Conservation (phyloP, 2,329 filamentous ascomycete genomes). For the Biscogniauxia sp. region DNA sequence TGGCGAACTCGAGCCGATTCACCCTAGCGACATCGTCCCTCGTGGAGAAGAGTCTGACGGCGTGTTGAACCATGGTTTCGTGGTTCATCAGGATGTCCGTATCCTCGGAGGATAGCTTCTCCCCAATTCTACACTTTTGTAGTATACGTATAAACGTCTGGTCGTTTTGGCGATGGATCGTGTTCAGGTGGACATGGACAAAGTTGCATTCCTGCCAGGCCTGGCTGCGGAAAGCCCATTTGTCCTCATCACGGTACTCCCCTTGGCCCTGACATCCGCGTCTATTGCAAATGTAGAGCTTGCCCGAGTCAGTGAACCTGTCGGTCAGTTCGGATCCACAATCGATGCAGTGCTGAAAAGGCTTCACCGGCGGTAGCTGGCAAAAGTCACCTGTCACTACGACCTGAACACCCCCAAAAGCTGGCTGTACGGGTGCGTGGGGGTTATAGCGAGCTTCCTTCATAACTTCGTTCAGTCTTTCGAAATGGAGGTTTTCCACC, state of each 20-base stretch:
- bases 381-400: constrained; percentile 60
- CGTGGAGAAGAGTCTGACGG: constrained; percentile 45
- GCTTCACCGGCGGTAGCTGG: constrained; percentile 58
- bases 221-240: constrained; percentile 58
- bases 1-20: constrained; percentile 35
- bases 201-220: constrained; percentile 57
- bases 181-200: constrained; percentile 47
- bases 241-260: constrained; percentile 45
- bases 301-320: constrained; percentile 13
- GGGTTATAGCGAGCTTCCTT: constrained; percentile 34
- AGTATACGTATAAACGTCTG: constrained; percentile 52
- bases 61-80: constrained; percentile 38
- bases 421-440: constrained; percentile 4
- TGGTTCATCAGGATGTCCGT: constrained; percentile 45
- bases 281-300: constrained; percentile 30
- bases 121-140: constrained; percentile 51
- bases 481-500: constrained; percentile 55
- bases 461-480: constrained; percentile 48
- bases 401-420: constrained; percentile 50
- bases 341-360: constrained; percentile 50
- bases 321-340: constrained; percentile 38
- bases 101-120: constrained; percentile 36
- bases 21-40: constrained; percentile 36
- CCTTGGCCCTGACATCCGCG: constrained; percentile 27
- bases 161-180: constrained; percentile 58